Evolutionary conservation across 805 yeast species (phyloP).

Genomic region (Schizosaccharomyces octosporus): DNA sequence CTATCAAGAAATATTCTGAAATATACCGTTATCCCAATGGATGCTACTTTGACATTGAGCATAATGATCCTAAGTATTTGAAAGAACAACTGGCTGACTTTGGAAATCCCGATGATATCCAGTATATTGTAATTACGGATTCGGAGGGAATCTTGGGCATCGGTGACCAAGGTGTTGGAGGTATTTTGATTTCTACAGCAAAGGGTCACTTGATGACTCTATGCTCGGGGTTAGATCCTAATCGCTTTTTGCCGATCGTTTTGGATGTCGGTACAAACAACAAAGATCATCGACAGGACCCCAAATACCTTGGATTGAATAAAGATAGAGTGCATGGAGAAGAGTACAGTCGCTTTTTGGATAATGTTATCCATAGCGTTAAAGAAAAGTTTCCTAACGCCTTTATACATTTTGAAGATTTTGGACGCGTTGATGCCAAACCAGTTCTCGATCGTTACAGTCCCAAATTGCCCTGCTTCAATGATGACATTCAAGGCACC

Average conservation of each 20-base stretch:
- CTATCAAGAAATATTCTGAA: slow-evolving; percentile 76
- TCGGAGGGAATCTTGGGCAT: slow-evolving; percentile 93
- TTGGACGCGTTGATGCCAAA: slow-evolving; percentile 80
- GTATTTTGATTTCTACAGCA: slow-evolving; percentile 74
- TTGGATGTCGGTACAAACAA: slow-evolving; percentile 89
- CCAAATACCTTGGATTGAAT: slow-evolving; percentile 76
- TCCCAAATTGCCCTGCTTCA: slow-evolving; percentile 58
- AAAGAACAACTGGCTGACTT: slow-evolving; percentile 50
- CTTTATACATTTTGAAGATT: slow-evolving; percentile 87
- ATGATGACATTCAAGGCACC: slow-evolving; percentile 95
- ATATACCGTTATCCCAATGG: slow-evolving; percentile 92
- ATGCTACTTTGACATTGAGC: slow-evolving; percentile 66
- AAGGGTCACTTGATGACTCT: slow-evolving; percentile 86
- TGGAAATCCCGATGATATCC: slow-evolving; percentile 77
- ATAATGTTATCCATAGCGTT: slow-evolving; percentile 46
- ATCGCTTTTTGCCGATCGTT: slow-evolving; percentile 73
- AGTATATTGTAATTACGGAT: slow-evolving; percentile 82
- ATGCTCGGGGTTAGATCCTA: slow-evolving; percentile 92
- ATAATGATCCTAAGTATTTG: slow-evolving; percentile 39
- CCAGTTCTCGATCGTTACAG: slow-evolving; percentile 57
- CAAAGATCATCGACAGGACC: slow-evolving; percentile 51
- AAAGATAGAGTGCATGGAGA: slow-evolving; percentile 69
- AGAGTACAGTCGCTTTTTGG: slow-evolving; percentile 63
- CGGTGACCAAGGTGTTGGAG: slow-evolving; percentile 97
- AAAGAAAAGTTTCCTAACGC: slow-evolving; percentile 67